A percentile compares a stretch with the other conserved stretches of the same genome.
Conservation (phyloP, 768 basidiomycete genomes). For the Suillus alpinus region DNA sequence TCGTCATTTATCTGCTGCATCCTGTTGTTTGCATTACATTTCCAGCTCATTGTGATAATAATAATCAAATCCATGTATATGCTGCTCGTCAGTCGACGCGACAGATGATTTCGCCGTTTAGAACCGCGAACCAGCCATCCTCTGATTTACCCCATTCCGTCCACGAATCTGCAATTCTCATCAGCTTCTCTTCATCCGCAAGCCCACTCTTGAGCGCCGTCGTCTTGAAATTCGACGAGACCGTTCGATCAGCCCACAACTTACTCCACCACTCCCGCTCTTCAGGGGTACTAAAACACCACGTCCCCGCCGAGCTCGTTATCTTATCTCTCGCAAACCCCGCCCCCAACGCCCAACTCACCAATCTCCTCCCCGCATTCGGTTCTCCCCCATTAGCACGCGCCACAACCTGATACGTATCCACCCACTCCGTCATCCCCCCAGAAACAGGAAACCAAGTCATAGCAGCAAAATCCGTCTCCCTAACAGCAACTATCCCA, state of each 20-base stretch:
- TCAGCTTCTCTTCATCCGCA: slow-evolving; percentile 20
- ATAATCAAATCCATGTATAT: not conserved
- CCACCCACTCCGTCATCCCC: slow-evolving; percentile 28
- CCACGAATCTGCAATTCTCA: slow-evolving; percentile 22
- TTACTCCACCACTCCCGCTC: slow-evolving; percentile 39
- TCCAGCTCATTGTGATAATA: not conserved
- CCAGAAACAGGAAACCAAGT: slow-evolving; percentile 35
- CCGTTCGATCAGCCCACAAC: slow-evolving; percentile 37
- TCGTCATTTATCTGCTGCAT: slow-evolving; percentile 9
- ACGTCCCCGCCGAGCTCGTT: slow-evolving; percentile 28
- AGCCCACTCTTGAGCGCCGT: slow-evolving; percentile 28
- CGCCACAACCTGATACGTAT: slow-evolving; percentile 16
- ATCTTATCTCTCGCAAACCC: slow-evolving; percentile 31
- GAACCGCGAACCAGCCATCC: slow-evolving; percentile 33
- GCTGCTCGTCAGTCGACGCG: slow-evolving; percentile 5
- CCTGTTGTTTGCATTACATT: not conserved
- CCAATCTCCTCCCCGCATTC: slow-evolving; percentile 35
- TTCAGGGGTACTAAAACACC: slow-evolving; percentile 35
- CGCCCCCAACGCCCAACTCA: slow-evolving; percentile 36
- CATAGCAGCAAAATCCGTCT: slow-evolving; percentile 35
- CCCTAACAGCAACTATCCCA: slow-evolving; percentile 45
- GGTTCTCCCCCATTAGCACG: slow-evolving; percentile 37
- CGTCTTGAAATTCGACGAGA: slow-evolving; percentile 31
- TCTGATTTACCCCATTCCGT: slow-evolving; percentile 27
- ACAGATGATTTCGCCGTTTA: slow-evolving; percentile 35